Evolutionary conservation across 176 grass and related monocot genomes (phyloP).

Genomic region (Canna indica): DNA sequence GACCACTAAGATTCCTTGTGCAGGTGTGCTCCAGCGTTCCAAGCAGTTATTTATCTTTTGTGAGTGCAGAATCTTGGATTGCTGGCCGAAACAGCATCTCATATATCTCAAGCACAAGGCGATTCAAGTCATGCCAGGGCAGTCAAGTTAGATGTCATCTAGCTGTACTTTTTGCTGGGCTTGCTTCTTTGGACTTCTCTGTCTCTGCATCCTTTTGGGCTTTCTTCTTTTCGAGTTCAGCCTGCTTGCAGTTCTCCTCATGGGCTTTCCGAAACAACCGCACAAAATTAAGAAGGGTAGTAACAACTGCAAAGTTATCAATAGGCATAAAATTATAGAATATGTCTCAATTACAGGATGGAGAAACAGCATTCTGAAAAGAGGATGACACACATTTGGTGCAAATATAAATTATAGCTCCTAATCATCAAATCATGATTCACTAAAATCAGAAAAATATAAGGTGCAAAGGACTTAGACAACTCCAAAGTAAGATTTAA

Average conservation of each 20-base stretch:
- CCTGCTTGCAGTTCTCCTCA: constrained; percentile 80
- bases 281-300: constrained; percentile 76
- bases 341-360: background rate
- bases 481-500: too few relatives aligned
- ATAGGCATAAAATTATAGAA: background rate
- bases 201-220: constrained; percentile 67
- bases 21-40: background rate
- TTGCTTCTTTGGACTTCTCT: constrained; percentile 44
- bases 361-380: background rate
- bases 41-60: constrained; percentile 23
- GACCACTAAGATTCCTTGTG: background rate
- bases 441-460: background rate
- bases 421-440: background rate
- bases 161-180: constrained; percentile 24
- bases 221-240: constrained; percentile 75
- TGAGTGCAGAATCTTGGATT: constrained; percentile 19
- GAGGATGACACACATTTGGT: background rate
- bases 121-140: background rate
- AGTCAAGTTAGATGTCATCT: constrained; percentile 15
- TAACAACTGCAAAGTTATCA: constrained; percentile 57
- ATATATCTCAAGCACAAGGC: constrained; percentile 11
- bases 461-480: background rate
- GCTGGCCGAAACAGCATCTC: constrained; percentile 2
- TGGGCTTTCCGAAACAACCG: constrained; percentile 57
- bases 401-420: background rate